Evolutionary conservation across 108 stramenopile genomes (phyloP).

Genomic region (Chaetoceros muelleri): DNA sequence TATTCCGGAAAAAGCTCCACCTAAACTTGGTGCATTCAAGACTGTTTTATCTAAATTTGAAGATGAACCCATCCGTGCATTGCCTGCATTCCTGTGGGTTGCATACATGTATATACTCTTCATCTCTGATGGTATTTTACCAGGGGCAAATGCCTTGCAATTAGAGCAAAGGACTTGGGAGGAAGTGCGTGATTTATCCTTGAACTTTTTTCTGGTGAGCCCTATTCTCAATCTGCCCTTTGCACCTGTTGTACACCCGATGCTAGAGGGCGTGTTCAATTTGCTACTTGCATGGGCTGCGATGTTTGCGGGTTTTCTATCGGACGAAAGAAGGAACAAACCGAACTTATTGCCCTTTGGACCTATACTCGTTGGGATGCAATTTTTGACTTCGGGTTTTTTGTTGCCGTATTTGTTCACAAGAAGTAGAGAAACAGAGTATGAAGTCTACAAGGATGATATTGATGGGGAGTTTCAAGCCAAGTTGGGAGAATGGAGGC

Average conservation of each 20-base stretch:
- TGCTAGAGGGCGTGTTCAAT: slow-evolving; percentile 83
- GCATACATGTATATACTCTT: slow-evolving; percentile 73
- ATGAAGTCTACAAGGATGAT: slow-evolving; percentile 30
- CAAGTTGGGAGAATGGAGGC: slow-evolving; percentile 43
- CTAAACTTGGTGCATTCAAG: slow-evolving; percentile 40
- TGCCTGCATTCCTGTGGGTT: slow-evolving; percentile 46
- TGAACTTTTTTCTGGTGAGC: slow-evolving; percentile 78
- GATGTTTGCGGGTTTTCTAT: slow-evolving; percentile 78
- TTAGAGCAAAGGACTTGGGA: slow-evolving; percentile 74
- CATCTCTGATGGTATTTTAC: slow-evolving; percentile 63
- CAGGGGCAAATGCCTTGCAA: slow-evolving; percentile 52
- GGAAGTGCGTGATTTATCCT: slow-evolving; percentile 66
- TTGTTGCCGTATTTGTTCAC: slow-evolving; percentile 68
- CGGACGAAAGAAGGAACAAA: slow-evolving; percentile 65
- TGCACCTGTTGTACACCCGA: slow-evolving; percentile 65
- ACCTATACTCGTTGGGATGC: slow-evolving; percentile 76
- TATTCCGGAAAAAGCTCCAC: slow-evolving; percentile 57
- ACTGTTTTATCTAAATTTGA: slow-evolving; percentile 36
- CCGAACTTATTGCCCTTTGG: slow-evolving; percentile 52
- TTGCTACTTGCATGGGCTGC: slow-evolving; percentile 80
- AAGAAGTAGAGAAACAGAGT: slow-evolving; percentile 36
- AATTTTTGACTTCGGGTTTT: slow-evolving; percentile 80
- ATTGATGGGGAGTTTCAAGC: slow-evolving; percentile 16
- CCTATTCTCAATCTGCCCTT: slow-evolving; percentile 64
- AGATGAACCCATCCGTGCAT: slow-evolving; percentile 48